Percentiles rank a stretch among this genome's conserved stretches.
Conservation (phyloP, 768 basidiomycete species). For the Fibroporia radiculosa region DNA sequence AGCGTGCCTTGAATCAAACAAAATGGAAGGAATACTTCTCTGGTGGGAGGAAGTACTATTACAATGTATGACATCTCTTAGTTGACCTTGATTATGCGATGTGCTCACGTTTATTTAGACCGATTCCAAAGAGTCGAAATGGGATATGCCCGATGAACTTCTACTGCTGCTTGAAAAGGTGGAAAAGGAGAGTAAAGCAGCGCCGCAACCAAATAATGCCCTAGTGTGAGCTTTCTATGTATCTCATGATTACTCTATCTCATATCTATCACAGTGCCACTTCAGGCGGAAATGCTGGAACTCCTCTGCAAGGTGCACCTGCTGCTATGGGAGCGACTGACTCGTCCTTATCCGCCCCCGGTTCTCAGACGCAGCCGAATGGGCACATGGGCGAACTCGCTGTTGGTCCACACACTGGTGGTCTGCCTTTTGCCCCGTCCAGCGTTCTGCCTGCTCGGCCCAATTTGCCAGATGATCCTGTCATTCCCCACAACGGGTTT, state of each 20-base stretch:
- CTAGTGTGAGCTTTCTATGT: constrained; percentile 12
- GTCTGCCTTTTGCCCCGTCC: constrained; percentile 50
- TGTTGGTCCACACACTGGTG: constrained; percentile 44
- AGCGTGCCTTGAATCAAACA: constrained; percentile 86
- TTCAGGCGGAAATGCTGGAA: constrained; percentile 2
- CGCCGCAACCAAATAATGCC: constrained; percentile 29
- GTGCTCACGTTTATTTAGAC: constrained; percentile 36
- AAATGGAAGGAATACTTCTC: constrained; percentile 97
- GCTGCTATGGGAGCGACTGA: constrained; percentile 46
- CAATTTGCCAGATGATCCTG: constrained; percentile 77
- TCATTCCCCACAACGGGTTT: constrained; percentile 89
- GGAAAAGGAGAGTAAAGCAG: constrained; percentile 57
- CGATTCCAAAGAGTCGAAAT: constrained; percentile 88
- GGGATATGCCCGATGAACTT: constrained; percentile 96
- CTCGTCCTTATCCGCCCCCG: constrained; percentile 36
- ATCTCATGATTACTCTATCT: background rate
- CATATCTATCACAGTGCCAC: constrained; percentile 7
- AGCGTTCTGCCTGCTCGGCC: constrained; percentile 66
- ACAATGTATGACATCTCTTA: constrained; percentile 50
- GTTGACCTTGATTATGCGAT: background rate
- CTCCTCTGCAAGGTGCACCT: constrained; percentile 42
- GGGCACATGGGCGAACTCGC: constrained; percentile 33
- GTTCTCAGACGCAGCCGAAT: constrained; percentile 35
- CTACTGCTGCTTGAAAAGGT: constrained; percentile 78
- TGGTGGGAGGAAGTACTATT: constrained; percentile 86